Evolutionary conservation across 1,139 yeast species (phyloP).

Genomic region (Diutina mesorugosa): DNA sequence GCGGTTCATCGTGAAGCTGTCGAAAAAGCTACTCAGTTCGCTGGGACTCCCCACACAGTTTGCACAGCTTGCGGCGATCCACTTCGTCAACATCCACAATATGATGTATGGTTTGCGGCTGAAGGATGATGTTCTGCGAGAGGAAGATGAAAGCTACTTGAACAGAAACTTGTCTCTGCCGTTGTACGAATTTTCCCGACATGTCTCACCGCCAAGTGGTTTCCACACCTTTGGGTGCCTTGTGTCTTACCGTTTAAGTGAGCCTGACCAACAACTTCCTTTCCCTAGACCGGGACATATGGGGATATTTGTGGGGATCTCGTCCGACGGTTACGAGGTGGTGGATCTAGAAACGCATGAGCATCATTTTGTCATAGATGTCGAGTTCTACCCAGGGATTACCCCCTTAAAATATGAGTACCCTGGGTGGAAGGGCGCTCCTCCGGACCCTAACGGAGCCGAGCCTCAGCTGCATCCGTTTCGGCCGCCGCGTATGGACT

Average conservation of each 20-base stretch:
- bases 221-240: background rate
- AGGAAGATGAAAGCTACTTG: background rate
- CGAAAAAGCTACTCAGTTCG: background rate
- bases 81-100: background rate
- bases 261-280: background rate
- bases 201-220: background rate
- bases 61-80: background rate
- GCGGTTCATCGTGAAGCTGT: background rate
- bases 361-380: background rate
- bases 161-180: background rate
- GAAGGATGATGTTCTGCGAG: too few relatives aligned
- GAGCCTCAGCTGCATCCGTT: too few relatives aligned
- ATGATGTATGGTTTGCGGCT: background rate
- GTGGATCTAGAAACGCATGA: background rate
- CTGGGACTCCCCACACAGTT: background rate
- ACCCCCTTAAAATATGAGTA: background rate
- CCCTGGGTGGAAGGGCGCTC: background rate
- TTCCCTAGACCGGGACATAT: background rate
- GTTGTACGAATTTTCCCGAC: background rate
- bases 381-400: background rate
- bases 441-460: too few relatives aligned
- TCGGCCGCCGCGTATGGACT: too few relatives aligned
- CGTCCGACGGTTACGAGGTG: background rate
- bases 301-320: background rate
- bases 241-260: background rate